Evolutionary conservation across 345 rosid genomes (phyloP), one percentile per base, ranked within the genome.

Genomic region (Litchi chinensis): DNA sequence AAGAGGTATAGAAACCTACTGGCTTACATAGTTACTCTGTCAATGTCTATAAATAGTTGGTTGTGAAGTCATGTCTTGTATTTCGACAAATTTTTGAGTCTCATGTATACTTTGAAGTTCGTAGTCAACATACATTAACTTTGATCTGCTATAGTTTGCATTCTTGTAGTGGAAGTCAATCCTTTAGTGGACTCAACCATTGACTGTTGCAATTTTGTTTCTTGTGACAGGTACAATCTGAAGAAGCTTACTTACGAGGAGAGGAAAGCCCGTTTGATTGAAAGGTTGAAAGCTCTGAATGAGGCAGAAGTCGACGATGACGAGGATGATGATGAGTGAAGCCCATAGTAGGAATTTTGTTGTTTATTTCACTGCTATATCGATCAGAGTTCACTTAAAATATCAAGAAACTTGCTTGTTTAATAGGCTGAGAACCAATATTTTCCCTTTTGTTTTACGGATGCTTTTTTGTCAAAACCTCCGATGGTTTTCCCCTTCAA

Each of bases 241-340:
- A 89, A 87, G 87, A 89, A 86, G 70, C 83, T 89, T 21, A 82
- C 92, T 0, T 89, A 84, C 4, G 90, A 89, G 71, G 89, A 87
- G 77, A 84, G 86, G 67, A 89, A 81, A 62, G 83, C 84, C 0
- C 84, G 68, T 75, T 85, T 89, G 87, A 71, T 89, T 16, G 88
- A 86, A 19, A 81, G 90, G 60, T 79, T 89, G 84, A 70, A 82
- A 22, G 81, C 87, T n/a, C 84, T 89, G 41, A 89, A 87, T 15
- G 84, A 75, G 6, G 91, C 87, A 0, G 88, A 70, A 6, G 37
- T 32, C 37, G 37, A 32, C 37, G 78, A 66, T 0, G 73, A 66
- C 0, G 73, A 64, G 13, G 82, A 83, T 10, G 87, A 79, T 3
- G 69, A 75, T 3, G 77, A 80, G 77, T 78, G 79, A 78, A 77